Conservation (phyloP, 1,139 yeast species). For the Sugiyamaella castrensis region DNA sequence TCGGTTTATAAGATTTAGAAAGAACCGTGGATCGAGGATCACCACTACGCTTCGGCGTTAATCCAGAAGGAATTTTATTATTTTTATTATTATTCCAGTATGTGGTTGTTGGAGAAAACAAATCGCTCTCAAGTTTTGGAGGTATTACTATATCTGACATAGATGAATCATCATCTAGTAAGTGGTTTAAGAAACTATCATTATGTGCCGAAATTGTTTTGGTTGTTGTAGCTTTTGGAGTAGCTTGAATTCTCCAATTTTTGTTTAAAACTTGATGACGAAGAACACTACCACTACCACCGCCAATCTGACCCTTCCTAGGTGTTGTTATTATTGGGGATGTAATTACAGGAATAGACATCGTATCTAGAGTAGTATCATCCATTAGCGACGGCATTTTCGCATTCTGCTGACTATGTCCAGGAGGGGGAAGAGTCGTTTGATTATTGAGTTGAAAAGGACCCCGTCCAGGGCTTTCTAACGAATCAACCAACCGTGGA, state of each 20-base stretch:
- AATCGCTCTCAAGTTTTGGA: slow-evolving; percentile 22
- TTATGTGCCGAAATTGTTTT: slow-evolving; percentile 3
- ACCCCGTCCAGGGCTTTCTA: slow-evolving; percentile 10
- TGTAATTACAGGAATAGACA: not conserved
- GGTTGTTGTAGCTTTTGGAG: slow-evolving; percentile 28
- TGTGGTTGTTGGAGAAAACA: slow-evolving; percentile 19
- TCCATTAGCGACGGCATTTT: not conserved
- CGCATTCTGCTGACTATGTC: not conserved
- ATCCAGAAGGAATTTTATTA: slow-evolving; percentile 9
- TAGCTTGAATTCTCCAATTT: slow-evolving; percentile 38
- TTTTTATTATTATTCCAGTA: too few species aligned
- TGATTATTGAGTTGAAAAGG: slow-evolving; percentile 7
- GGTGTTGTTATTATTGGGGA: slow-evolving; percentile 3
- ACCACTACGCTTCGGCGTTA: slow-evolving; percentile 1
- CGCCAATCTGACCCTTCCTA: not conserved
- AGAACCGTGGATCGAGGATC: not conserved
- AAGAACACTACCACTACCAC: slow-evolving; percentile 18
- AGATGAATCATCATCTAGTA: slow-evolving; percentile 20
- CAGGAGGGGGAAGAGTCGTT: slow-evolving; percentile 5
- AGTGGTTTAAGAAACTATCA: slow-evolving; percentile 14
- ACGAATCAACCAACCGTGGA: slow-evolving; percentile 5
- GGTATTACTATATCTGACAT: slow-evolving; percentile 24
- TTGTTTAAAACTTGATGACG: slow-evolving; percentile 38
- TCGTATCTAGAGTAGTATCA: not conserved
- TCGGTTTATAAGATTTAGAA: not conserved